Evolutionary conservation across 768 basidiomycete species (phyloP).

Genomic region (Cyclocybe cylindracea): DNA sequence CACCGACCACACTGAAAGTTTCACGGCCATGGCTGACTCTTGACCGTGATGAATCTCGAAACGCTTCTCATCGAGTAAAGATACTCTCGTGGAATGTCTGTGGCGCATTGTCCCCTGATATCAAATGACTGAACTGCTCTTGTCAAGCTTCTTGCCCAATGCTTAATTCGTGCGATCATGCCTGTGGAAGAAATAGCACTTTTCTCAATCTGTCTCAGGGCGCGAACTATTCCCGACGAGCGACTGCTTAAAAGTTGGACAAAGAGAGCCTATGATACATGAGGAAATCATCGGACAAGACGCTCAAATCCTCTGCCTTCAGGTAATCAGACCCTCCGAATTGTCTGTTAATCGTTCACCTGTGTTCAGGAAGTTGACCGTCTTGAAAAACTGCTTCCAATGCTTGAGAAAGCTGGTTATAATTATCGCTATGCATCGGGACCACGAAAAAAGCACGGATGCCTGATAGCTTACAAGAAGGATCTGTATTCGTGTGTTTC

Average conservation of each 20-base stretch:
- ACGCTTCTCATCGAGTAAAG: conserved; percentile 39
- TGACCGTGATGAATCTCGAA: conserved; percentile 12
- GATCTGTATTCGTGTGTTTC: conserved; percentile 47
- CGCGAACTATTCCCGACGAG: conserved; percentile 84
- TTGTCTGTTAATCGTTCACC: background rate
- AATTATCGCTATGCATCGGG: conserved; percentile 66
- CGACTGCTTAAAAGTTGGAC: conserved; percentile 74
- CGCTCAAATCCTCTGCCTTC: conserved; percentile 86
- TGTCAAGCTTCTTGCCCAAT: conserved; percentile 72
- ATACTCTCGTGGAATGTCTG: conserved; percentile 86
- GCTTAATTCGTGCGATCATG: conserved; percentile 64
- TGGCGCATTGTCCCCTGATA: conserved; percentile 23
- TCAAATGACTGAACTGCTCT: conserved; percentile 10
- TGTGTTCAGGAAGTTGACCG: conserved; percentile 80
- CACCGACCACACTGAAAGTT: conserved; percentile 24
- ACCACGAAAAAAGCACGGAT: conserved; percentile 80
- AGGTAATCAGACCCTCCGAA: conserved; percentile 46
- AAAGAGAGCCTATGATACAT: conserved; percentile 76
- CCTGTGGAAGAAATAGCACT: background rate
- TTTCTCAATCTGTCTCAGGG: conserved; percentile 41
- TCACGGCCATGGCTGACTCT: conserved; percentile 43
- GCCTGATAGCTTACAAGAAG: conserved; percentile 75
- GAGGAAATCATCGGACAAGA: conserved; percentile 70
- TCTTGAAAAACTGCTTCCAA: conserved; percentile 69
- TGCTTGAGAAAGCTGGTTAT: conserved; percentile 67